Conservation (phyloP, 2,329 filamentous ascomycete genomes). For the Colletotrichum sidae region DNA sequence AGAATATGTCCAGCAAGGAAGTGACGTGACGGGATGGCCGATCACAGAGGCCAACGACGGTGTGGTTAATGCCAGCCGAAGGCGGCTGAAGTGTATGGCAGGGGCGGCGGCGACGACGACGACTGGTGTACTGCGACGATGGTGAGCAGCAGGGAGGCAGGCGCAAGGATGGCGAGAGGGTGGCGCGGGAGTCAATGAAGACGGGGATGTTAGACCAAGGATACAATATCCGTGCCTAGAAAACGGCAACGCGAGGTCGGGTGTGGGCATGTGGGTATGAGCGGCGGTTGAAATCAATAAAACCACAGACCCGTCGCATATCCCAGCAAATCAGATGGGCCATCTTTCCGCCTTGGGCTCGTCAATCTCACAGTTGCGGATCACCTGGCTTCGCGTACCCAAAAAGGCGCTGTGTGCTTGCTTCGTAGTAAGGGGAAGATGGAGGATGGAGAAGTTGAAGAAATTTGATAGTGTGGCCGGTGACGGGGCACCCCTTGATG, state of each 20-base stretch:
- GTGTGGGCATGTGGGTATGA: slow-evolving; percentile 2
- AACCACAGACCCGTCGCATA: slow-evolving; percentile 8
- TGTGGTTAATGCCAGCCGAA: slow-evolving; percentile 12
- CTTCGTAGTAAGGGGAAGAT: neutral
- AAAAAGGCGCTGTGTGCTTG: neutral
- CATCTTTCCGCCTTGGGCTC: slow-evolving; percentile 10
- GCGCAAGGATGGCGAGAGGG: neutral
- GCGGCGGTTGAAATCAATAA: slow-evolving; percentile 16
- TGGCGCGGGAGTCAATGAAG: neutral
- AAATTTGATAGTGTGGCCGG: neutral
- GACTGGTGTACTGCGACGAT: slow-evolving; percentile 3
- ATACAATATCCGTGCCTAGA: slow-evolving; percentile 15
- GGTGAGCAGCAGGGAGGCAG: neutral
- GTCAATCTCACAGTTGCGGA: slow-evolving; percentile 20
- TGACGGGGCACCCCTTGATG: slow-evolving; percentile 13
- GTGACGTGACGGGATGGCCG: slow-evolving; percentile 13
- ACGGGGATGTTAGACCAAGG: slow-evolving; percentile 5
- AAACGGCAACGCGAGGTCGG: neutral
- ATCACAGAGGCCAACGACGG: slow-evolving; percentile 19
- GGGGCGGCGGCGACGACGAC: slow-evolving; percentile 1
- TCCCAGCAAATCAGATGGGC: slow-evolving; percentile 12
- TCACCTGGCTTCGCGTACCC: neutral
- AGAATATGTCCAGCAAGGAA: slow-evolving; percentile 24
- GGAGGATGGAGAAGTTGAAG: neutral
- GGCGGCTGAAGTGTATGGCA: slow-evolving; percentile 2